Conservation (phyloP, 1,139 yeast genomes). For the Geotrichum candidum region DNA sequence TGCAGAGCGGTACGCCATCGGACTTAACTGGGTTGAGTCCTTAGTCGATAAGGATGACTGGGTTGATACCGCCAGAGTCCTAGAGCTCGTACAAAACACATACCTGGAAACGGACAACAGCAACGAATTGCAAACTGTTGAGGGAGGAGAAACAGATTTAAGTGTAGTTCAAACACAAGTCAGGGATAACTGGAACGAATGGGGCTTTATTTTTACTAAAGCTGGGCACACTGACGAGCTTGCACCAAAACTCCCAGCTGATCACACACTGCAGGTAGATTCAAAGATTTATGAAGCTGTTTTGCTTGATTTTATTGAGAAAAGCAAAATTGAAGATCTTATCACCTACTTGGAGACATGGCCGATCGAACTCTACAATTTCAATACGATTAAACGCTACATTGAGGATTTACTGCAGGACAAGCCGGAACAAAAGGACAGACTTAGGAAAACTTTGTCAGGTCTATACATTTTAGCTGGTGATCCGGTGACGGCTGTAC, state of each 20-base stretch:
- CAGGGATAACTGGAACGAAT: constrained; percentile 55
- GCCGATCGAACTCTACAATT: constrained; percentile 54
- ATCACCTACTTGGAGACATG: constrained; percentile 45
- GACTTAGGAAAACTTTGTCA: constrained; percentile 49
- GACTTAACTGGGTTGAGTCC: constrained; percentile 56
- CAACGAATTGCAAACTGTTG: constrained; percentile 3
- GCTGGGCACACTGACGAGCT: constrained; percentile 45
- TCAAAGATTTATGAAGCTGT: constrained; percentile 47
- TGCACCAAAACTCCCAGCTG: constrained; percentile 50
- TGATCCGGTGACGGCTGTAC: constrained; percentile 57
- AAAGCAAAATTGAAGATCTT: constrained; percentile 33
- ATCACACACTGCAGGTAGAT: constrained; percentile 37
- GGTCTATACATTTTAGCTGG: constrained; percentile 51
- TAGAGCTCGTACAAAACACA: constrained; percentile 40
- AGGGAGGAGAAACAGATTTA: constrained; percentile 21
- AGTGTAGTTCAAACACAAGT: constrained; percentile 2
- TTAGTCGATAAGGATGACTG: constrained; percentile 49
- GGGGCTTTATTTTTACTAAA: constrained; percentile 53
- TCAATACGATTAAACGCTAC: constrained; percentile 40
- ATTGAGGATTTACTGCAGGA: constrained; percentile 43
- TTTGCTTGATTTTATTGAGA: constrained; percentile 46
- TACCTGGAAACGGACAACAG: constrained; percentile 25
- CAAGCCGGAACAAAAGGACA: constrained; percentile 20
- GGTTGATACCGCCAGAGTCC: constrained; percentile 51
- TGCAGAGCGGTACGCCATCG: constrained; percentile 51